These are phyloP conservation scores for Cladosporium sp. DNA, from an alignment of 2,329 filamentous ascomycete species.

Conservation along the genomic window DNA sequence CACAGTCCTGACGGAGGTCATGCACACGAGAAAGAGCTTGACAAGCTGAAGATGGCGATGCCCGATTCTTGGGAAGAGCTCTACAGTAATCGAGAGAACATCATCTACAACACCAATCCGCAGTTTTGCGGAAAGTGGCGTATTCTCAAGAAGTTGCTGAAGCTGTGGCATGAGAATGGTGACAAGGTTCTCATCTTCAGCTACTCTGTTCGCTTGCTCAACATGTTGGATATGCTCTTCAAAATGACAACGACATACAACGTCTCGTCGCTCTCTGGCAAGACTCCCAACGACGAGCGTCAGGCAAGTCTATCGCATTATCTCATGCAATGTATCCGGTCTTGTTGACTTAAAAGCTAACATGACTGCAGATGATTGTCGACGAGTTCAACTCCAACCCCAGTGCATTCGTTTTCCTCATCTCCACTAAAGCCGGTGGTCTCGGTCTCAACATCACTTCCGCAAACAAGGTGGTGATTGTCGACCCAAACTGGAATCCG, in stretches of 20 bases:
- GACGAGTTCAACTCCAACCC: conserved; percentile 90
- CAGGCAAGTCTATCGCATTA: conserved; percentile 42
- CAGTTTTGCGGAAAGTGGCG: conserved; percentile 98
- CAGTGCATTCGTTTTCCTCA: conserved; percentile 88
- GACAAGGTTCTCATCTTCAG: conserved; percentile 97
- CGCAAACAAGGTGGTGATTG: conserved; percentile 95
- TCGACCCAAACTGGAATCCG: conserved; percentile 98
- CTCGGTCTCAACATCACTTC: conserved; percentile 95
- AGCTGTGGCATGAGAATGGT: conserved; percentile 84
- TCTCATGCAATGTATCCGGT: background rate
- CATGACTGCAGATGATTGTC: conserved; percentile 56
- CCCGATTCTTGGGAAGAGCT: conserved; percentile 74
- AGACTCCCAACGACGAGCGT: conserved; percentile 78
- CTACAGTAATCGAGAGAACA: conserved; percentile 72
- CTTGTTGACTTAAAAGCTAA: background rate
- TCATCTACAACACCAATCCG: conserved; percentile 78
- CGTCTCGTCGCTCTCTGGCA: conserved; percentile 86
- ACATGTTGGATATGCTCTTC: conserved; percentile 82
- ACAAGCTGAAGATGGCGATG: conserved; percentile 70
- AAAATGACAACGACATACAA: conserved; percentile 81
- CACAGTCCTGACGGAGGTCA: conserved; percentile 61
- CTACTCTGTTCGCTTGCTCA: conserved; percentile 81
- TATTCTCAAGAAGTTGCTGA: conserved; percentile 79
- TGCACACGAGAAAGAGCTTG: conserved; percentile 76
- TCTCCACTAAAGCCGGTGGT: conserved; percentile 89